A percentile compares a stretch with the other conserved stretches of the same genome.
Conservation (phyloP, 257 asterid genomes). For the Datura wrightii region DNA sequence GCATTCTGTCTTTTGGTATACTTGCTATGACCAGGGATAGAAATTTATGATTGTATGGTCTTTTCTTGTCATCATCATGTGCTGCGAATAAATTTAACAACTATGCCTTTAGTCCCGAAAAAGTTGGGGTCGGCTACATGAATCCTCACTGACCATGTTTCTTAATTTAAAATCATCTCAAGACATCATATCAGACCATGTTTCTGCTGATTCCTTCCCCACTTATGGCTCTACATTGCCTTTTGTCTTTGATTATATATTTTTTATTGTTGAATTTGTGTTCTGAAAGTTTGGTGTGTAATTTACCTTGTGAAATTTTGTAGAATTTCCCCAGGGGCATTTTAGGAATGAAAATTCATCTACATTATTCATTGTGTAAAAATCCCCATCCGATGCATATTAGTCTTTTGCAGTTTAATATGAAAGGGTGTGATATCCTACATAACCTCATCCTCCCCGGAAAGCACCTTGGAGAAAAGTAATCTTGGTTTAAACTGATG, state of each 20-base stretch:
- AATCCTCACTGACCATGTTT: background rate
- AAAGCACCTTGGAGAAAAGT: background rate
- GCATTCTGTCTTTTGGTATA: background rate
- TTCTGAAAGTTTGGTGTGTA: background rate
- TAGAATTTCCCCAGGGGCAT: background rate
- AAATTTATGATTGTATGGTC: background rate
- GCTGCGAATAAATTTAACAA: background rate
- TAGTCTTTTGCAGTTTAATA: background rate
- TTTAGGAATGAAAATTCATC: background rate
- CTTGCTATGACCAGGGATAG: background rate
- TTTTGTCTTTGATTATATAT: background rate
- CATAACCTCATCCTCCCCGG: background rate
- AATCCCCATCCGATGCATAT: background rate
- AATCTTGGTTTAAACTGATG: slow-evolving; percentile 9
- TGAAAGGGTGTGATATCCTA: slow-evolving; percentile 8
- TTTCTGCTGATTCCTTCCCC: background rate
- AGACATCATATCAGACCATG: background rate
- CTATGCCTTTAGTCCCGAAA: slow-evolving; percentile 13
- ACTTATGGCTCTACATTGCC: background rate
- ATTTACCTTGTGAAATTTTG: background rate
- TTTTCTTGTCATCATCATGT: slow-evolving; percentile 13
- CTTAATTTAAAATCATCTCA: slow-evolving; percentile 18
- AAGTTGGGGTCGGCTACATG: background rate
- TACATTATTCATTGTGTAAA: background rate
- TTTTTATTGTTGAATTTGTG: slow-evolving; percentile 11